phyloP scores from a whole-genome alignment of 2,329 filamentous ascomycete genomes.

The Dactylellina haptotyla region DNA sequence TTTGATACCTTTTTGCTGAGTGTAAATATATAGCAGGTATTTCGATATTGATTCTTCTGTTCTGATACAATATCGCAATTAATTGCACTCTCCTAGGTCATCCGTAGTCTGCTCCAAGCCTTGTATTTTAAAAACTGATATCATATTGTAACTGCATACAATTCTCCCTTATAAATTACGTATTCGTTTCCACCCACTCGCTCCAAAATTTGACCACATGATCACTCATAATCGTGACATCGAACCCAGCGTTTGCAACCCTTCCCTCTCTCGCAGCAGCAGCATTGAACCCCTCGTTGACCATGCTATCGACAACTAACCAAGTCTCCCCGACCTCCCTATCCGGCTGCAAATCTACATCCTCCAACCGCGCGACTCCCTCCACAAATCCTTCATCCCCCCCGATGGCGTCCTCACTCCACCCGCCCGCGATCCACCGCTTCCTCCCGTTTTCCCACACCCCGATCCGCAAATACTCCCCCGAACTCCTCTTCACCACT shows the following conservation, averaged over 20 bases:
- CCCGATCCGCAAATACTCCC: constrained; percentile 42
- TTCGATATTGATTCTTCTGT: too few relatives aligned
- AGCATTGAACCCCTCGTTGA: constrained; percentile 16
- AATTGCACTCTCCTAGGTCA: too few relatives aligned
- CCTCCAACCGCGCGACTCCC: constrained; percentile 45
- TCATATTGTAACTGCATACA: background rate
- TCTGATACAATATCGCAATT: too few relatives aligned
- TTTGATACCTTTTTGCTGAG: background rate
- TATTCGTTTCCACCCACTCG: constrained; percentile 37
- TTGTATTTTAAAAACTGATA: background rate
- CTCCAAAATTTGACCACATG: constrained; percentile 38
- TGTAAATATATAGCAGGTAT: constrained; percentile 29
- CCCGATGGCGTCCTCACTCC: constrained; percentile 36
- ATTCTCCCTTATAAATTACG: background rate
- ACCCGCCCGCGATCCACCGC: constrained; percentile 40
- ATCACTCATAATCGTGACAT: constrained; percentile 50
- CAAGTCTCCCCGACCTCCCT: constrained; percentile 47
- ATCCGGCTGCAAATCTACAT: constrained; percentile 49
- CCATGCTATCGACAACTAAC: constrained; percentile 53
- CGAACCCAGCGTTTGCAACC: constrained; percentile 17
- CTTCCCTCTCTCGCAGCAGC: background rate
- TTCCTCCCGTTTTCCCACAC: constrained; percentile 50
- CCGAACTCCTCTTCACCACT: constrained; percentile 37
- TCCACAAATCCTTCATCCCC: constrained; percentile 50
- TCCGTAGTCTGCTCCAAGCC: too few relatives aligned